phyloP scores from a whole-genome alignment of 2,329 filamentous ascomycete species.

The Cercospora canescens region DNA sequence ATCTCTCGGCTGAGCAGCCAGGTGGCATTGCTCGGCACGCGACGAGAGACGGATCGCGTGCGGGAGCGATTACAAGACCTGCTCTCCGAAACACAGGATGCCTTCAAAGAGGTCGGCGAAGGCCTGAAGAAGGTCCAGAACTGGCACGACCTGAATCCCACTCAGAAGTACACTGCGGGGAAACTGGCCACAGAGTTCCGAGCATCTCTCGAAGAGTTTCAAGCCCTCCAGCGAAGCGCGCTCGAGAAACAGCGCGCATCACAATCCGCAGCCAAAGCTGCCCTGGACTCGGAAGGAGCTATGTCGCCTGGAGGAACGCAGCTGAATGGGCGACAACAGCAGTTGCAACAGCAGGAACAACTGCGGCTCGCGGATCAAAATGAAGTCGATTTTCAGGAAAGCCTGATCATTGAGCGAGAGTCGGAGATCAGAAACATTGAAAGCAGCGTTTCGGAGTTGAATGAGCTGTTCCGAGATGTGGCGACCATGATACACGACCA shows the following conservation, averaged over 20 bases:
- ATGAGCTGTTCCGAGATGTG: constrained; percentile 97
- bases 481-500: constrained; percentile 96
- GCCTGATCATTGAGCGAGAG: constrained; percentile 92
- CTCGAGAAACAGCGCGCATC: constrained; percentile 91
- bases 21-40: constrained; percentile 81
- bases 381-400: constrained; percentile 97
- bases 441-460: constrained; percentile 90
- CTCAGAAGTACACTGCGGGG: constrained; percentile 93
- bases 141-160: constrained; percentile 69
- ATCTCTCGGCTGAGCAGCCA: constrained; percentile 83
- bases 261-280: constrained; percentile 77
- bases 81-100: constrained; percentile 79
- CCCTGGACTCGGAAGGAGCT: constrained; percentile 55
- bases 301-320: constrained; percentile 41
- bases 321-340: constrained; percentile 53
- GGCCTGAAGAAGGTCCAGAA: constrained; percentile 88
- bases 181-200: constrained; percentile 95
- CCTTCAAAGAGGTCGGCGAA: constrained; percentile 90
- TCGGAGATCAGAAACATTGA: constrained; percentile 97
- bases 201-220: constrained; percentile 84
- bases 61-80: constrained; percentile 86
- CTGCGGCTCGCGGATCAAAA: constrained; percentile 82
- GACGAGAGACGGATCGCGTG: constrained; percentile 85
- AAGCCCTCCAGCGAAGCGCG: constrained; percentile 83
- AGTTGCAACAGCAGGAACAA: constrained; percentile 62